A percentile compares a stretch with the other conserved stretches of the same genome.
Conservation (phyloP, 148 eudicot species). For the Spergularia marina region DNA sequence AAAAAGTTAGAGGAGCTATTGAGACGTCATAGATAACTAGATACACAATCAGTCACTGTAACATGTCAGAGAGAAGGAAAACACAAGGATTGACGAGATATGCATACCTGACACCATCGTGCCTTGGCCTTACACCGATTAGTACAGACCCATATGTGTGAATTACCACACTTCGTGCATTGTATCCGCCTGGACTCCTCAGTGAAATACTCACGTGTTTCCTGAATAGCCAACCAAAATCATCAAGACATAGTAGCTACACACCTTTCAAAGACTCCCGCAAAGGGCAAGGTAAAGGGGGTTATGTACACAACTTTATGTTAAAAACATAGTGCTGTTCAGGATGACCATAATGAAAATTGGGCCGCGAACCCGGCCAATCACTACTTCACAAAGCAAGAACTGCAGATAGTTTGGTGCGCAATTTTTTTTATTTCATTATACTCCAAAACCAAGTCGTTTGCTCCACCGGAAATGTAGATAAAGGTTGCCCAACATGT, state of each 20-base stretch:
- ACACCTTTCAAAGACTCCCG: not conserved
- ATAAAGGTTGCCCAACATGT: too few relatives aligned
- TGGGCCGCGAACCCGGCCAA: too few relatives aligned
- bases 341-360: too few relatives aligned
- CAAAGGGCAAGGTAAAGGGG: too few relatives aligned
- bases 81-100: constrained; percentile 11
- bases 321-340: too few relatives aligned
- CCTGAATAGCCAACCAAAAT: constrained; percentile 37
- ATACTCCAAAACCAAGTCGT: too few relatives aligned
- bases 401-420: too few relatives aligned
- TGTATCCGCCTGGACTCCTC: constrained; percentile 99
- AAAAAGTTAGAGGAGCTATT: not conserved
- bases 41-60: not conserved
- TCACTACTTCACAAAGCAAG: too few relatives aligned
- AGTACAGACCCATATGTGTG: constrained; percentile 97
- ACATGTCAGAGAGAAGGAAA: not conserved
- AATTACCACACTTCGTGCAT: constrained; percentile 93
- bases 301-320: too few relatives aligned
- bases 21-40: not conserved
- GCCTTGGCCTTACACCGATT: constrained; percentile 86
- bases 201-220: constrained; percentile 57
- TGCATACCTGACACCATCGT: constrained; percentile 96
- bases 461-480: too few relatives aligned
- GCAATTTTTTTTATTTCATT: too few relatives aligned
- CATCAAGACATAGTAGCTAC: constrained; percentile 1